Evolutionary conservation across 148 eudicot species (phyloP).

Genomic region (Fagopyrum tataricum): DNA sequence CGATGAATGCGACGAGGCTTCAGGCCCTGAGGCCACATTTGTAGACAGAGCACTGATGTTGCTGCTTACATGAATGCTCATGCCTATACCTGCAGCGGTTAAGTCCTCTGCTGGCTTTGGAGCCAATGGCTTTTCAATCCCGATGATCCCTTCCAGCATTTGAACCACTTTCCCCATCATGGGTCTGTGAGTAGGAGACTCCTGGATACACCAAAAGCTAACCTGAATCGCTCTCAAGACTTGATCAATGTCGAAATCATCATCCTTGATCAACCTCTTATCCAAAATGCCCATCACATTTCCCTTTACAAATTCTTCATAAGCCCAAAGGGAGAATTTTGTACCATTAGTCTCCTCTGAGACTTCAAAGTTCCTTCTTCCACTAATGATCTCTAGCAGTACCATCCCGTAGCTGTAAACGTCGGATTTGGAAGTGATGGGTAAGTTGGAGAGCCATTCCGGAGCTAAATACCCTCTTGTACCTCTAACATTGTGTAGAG

Average conservation of each 20-base stretch:
- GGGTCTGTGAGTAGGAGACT: slow-evolving; percentile 74
- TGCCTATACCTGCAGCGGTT: not conserved
- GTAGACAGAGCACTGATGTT: not conserved
- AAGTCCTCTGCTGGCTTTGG: slow-evolving; percentile 24
- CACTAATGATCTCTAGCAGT: slow-evolving; percentile 67
- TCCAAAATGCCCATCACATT: slow-evolving; percentile 46
- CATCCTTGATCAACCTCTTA: slow-evolving; percentile 27
- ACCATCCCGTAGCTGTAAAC: slow-evolving; percentile 83
- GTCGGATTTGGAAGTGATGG: slow-evolving; percentile 77
- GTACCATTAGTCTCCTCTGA: slow-evolving; percentile 45
- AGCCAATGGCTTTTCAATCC: slow-evolving; percentile 53
- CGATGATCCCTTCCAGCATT: slow-evolving; percentile 73
- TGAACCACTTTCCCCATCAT: slow-evolving; percentile 86
- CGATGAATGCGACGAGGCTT: not conserved
- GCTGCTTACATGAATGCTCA: not conserved
- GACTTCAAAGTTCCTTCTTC: slow-evolving; percentile 73
- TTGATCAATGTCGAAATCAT: slow-evolving; percentile 47
- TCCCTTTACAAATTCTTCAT: slow-evolving; percentile 64
- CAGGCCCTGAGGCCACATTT: not conserved
- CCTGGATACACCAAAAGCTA: slow-evolving; percentile 91
- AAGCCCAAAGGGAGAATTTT: slow-evolving; percentile 69
- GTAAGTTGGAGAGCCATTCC: slow-evolving; percentile 78
- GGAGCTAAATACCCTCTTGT: slow-evolving; percentile 91
- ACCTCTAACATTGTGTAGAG: slow-evolving; percentile 60
- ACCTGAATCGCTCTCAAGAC: slow-evolving; percentile 49